A percentile compares a stretch with the other conserved stretches of the same genome.
Conservation (phyloP, 148 eudicot genomes). For the Silene uniflora region DNA sequence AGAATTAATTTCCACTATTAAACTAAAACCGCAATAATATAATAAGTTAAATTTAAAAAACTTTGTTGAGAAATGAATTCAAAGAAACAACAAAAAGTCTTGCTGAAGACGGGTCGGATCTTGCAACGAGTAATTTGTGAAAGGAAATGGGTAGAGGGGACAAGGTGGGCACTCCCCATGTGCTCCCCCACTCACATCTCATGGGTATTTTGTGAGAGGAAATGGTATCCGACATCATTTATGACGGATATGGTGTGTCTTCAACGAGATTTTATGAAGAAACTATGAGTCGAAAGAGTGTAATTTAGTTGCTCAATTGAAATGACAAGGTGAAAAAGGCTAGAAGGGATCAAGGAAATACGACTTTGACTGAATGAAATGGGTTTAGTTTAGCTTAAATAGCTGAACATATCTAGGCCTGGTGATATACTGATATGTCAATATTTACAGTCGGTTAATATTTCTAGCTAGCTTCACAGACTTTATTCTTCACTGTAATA, state of each 20-base stretch:
- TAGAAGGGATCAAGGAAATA: neutral
- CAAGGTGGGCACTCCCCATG: too few relatives aligned
- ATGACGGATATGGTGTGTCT: too few relatives aligned
- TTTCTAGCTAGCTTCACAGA: slow-evolving; percentile 15
- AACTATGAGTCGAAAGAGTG: neutral
- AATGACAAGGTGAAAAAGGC: slow-evolving; percentile 14
- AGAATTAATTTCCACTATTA: too few relatives aligned
- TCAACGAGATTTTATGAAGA: too few relatives aligned
- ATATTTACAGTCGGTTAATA: slow-evolving; percentile 25
- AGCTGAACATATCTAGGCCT: slow-evolving; percentile 5
- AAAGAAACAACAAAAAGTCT: too few relatives aligned
- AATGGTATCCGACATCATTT: too few relatives aligned
- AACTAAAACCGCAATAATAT: neutral
- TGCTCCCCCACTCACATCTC: too few relatives aligned
- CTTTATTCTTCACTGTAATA: slow-evolving; percentile 12
- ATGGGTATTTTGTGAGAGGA: too few relatives aligned
- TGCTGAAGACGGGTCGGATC: too few relatives aligned
- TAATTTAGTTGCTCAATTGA: neutral
- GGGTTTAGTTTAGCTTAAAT: neutral
- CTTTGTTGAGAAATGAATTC: neutral
- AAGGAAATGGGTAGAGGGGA: too few relatives aligned
- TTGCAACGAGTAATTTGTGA: too few relatives aligned
- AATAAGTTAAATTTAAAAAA: too few relatives aligned
- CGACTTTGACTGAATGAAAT: slow-evolving; percentile 19
- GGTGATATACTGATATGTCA: slow-evolving; percentile 16